Base-by-base conservation (phyloP, 768 basidiomycete species). In the Mycena rebaudengoi region DNA sequence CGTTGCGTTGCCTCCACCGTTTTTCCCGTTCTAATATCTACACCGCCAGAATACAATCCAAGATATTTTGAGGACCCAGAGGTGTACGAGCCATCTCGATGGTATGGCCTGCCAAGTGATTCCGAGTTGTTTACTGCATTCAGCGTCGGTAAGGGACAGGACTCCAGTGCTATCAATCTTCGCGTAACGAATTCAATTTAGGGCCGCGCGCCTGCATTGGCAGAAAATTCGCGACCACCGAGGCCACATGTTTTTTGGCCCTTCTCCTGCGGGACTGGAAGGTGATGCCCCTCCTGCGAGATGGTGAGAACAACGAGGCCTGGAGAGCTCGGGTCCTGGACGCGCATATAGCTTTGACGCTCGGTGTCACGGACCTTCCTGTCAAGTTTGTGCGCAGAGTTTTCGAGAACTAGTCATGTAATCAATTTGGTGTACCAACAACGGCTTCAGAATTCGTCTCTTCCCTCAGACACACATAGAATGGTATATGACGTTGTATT, bases 1-100 rank as follows among this genome's bases (percentile, higher is more conserved):
- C 76, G 83, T 78, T 16, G 30, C 48, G 53, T 20, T 7, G 30
- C 23, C 3, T 20, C 44, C n/a, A n/a, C 50, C 37, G 16, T 43
- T n/a, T 53, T 28, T 30, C 35, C 18, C 45, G 51, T 13, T 14
- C 14, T 25, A 25, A 20, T 29, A 56, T 28, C 20, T 16, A 11
- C 10, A 39, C 25, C 26, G 37, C 16, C 49, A 86, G 85, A 83
- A 69, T 80, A 83, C 65, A 85, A 85, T 62, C 78, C 83, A 4
- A 74, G 81, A 14, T 82, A 84, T 66, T 85, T 82, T 57, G 76
- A 82, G 2, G 77, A 83, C n/a, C n/a, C n/a, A n/a, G n/a, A n/a
- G n/a, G n/a, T n/a, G n/a, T n/a, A n/a, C n/a, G n/a, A n/a, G n/a
- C n/a, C n/a, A n/a, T n/a, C n/a, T n/a, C n/a, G n/a, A n/a, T n/a